Conservation (phyloP, 2,329 filamentous ascomycete species). For the Arachnopeziza araneosa region DNA sequence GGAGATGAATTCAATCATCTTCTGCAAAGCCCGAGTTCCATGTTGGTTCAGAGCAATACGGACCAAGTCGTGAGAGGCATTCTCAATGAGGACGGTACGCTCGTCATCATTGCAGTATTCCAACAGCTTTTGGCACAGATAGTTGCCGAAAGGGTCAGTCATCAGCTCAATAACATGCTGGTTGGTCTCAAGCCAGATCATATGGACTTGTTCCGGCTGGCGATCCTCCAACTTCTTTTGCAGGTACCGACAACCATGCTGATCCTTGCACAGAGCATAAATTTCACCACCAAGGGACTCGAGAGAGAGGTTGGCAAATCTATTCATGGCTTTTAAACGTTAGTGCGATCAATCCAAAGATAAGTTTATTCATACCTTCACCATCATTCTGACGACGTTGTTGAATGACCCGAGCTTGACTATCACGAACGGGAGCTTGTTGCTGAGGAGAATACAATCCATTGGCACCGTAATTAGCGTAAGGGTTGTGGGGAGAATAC, state of each 20-base stretch:
- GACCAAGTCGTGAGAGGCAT: constrained; percentile 81
- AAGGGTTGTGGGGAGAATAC: constrained; percentile 52
- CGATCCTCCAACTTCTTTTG: constrained; percentile 97
- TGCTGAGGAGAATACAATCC: neutral
- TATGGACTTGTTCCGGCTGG: constrained; percentile 73
- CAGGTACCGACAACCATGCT: constrained; percentile 93
- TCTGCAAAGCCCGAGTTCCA: constrained; percentile 91
- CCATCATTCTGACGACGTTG: constrained; percentile 69
- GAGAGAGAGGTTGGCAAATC: constrained; percentile 77
- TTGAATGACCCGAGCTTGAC: constrained; percentile 69
- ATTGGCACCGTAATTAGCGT: constrained; percentile 31
- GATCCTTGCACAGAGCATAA: constrained; percentile 90
- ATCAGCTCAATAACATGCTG: constrained; percentile 94
- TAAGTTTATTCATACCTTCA: constrained; percentile 47
- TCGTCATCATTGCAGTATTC: constrained; percentile 95
- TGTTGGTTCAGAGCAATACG: constrained; percentile 95
- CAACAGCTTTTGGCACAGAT: constrained; percentile 95
- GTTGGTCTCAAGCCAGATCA: constrained; percentile 93
- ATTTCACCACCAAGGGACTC: constrained; percentile 79
- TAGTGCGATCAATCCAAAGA: neutral
- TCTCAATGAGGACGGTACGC: constrained; percentile 86
- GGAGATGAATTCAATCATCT: constrained; percentile 98
- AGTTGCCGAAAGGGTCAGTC: constrained; percentile 99
- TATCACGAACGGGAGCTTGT: constrained; percentile 57
- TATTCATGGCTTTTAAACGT: constrained; percentile 55